Base-by-base conservation (phyloP, 2,329 filamentous ascomycete species). In the Monosporascus sp. region DNA sequence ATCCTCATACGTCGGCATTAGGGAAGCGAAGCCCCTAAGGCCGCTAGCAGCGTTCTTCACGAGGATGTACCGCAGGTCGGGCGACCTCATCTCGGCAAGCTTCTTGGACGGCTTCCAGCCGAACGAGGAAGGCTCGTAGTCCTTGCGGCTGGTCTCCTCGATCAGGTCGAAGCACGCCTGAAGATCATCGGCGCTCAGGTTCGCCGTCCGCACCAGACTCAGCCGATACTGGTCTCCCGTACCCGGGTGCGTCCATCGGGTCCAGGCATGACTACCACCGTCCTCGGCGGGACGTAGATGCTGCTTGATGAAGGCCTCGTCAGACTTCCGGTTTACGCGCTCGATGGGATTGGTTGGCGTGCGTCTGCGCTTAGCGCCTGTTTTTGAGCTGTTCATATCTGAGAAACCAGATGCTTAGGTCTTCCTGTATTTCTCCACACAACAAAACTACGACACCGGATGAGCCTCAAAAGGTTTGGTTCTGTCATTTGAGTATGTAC, bases 1-100 rank as follows among this genome's bases (percentile, higher is more conserved):
- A 56, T 85, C 82, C 64, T 90, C 87, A 61, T 81, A 81, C 2
- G 84, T 87, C n/a, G 87, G 79, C 85, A 88, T 86, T 62, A 89
- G 74, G n/a, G 84, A 88, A 1, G 79, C 75, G 62, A 89, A 87
- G 5, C 76, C 83, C 18, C 70, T 66, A 8, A 86, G 59, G 37
- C 45, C 49, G 3, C 60, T 60, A 8, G 57, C 53, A 0, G 50
- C 52, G 9, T 69, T 67, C 56, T 75, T 76, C 48, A 88, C 78
- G 3, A 90, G 69, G 7, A 91, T 72, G 66, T 90, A 92, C 44
- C 85, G 79, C 67, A 92, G 79, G 53, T 85, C 83, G 0, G 74
- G 68, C 5, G 86, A 81, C 54, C 72, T 72, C 88, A 92, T 90
- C 73, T 92, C 88, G 14, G 70, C 70, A 50, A 73, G 72, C 72